Conservation (phyloP, 2,329 filamentous ascomycete genomes). For the Ilyonectria robusta region DNA sequence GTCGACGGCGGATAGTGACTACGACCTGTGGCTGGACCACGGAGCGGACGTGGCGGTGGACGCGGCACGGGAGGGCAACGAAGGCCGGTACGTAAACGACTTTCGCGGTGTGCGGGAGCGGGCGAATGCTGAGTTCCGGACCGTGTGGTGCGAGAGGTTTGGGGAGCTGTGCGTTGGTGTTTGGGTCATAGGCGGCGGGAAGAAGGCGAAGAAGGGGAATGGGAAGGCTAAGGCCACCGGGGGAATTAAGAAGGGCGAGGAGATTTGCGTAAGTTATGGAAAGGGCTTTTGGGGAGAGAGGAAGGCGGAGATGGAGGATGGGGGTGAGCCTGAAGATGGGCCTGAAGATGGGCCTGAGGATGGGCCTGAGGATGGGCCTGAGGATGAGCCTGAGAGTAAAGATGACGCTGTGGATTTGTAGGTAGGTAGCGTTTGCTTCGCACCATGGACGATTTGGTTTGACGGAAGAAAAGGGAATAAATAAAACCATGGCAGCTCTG, state of each 20-base stretch:
- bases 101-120: constrained; percentile 70
- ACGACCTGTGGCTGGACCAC: constrained; percentile 75
- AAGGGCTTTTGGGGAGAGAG: constrained; percentile 75
- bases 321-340: constrained; percentile 6
- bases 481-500: no score
- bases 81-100: constrained; percentile 77
- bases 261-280: constrained; percentile 77
- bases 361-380: constrained; percentile 4
- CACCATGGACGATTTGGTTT: not conserved
- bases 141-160: constrained; percentile 68
- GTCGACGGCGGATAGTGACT: constrained; percentile 61
- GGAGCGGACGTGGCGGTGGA: constrained; percentile 72
- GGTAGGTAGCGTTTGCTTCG: not conserved
- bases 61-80: constrained; percentile 70
- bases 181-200: constrained; percentile 61
- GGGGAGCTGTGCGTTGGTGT: constrained; percentile 70
- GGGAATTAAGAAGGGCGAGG: constrained; percentile 70
- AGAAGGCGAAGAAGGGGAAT: constrained; percentile 36
- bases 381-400: constrained; percentile 1
- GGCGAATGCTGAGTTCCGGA: constrained; percentile 72
- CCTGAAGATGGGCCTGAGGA: no score
- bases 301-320: constrained; percentile 32
- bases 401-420: not conserved
- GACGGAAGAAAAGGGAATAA: no score
- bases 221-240: constrained; percentile 48